Conservation (phyloP, 495 filamentous ascomycete species). For the Penicillium herquei region DNA sequence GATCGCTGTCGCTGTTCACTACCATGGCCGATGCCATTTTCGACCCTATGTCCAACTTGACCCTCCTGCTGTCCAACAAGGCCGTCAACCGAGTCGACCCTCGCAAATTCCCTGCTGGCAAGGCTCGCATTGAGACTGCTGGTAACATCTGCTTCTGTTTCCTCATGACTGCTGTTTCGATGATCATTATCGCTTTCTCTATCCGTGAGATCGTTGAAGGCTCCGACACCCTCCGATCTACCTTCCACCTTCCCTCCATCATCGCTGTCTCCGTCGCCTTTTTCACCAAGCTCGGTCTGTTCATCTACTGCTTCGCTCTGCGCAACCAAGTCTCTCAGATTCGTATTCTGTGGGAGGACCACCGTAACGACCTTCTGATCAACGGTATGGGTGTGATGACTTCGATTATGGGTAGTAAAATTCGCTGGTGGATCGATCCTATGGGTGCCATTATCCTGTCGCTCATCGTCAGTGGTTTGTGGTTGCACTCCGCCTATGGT, state of each 20-base stretch:
- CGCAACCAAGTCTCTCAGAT: conserved; percentile 88
- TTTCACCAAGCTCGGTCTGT: conserved; percentile 75
- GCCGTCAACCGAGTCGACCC: conserved; percentile 87
- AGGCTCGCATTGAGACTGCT: conserved; percentile 91
- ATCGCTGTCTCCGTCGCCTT: conserved; percentile 87
- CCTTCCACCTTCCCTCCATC: conserved; percentile 81
- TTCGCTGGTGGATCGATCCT: conserved; percentile 94
- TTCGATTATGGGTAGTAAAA: conserved; percentile 78
- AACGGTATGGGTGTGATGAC: conserved; percentile 92
- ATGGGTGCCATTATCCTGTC: conserved; percentile 87
- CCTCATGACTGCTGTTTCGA: conserved; percentile 88
- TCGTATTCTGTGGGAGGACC: conserved; percentile 88
- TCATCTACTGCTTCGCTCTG: conserved; percentile 89
- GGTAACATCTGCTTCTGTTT: conserved; percentile 98
- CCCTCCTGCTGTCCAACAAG: conserved; percentile 81
- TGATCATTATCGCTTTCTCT: conserved; percentile 88
- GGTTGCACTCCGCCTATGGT: conserved; percentile 79
- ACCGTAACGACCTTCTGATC: conserved; percentile 85
- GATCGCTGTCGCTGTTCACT: conserved; percentile 91
- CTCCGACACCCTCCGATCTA: conserved; percentile 42
- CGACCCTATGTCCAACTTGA: conserved; percentile 89
- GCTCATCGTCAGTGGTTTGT: conserved; percentile 69
- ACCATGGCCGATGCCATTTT: conserved; percentile 98
- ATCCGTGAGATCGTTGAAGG: conserved; percentile 60
- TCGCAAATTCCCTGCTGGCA: conserved; percentile 88